Evolutionary conservation across 2,329 filamentous ascomycete genomes (phyloP).

Genomic region (Fusarium buharicum): DNA sequence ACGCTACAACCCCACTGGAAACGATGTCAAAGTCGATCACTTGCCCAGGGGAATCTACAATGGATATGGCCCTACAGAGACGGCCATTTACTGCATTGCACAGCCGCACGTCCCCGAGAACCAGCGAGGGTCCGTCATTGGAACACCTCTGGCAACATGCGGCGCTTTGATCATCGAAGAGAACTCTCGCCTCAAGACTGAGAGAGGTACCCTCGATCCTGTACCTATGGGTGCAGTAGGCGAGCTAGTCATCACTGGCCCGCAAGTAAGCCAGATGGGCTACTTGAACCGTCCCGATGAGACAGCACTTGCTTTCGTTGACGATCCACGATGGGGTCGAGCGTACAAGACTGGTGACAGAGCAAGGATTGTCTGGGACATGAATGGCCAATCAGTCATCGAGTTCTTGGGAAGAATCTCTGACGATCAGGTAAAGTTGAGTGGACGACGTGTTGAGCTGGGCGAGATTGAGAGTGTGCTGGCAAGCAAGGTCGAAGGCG

Average conservation of each 20-base stretch:
- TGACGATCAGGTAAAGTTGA: slow-evolving; percentile 27
- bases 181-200: rapidly evolving
- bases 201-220: neutral
- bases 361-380: slow-evolving; percentile 13
- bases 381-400: neutral
- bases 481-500: neutral
- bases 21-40: rapidly evolving
- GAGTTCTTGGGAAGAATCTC: slow-evolving; percentile 28
- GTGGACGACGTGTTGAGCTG: slow-evolving; percentile 24
- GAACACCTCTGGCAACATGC: slow-evolving; percentile 7
- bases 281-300: slow-evolving; percentile 24
- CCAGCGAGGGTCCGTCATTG: slow-evolving; percentile 15
- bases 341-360: slow-evolving; percentile 20
- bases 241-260: slow-evolving; percentile 19
- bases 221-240: slow-evolving; percentile 17
- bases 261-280: slow-evolving; percentile 12
- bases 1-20: neutral
- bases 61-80: slow-evolving; percentile 20
- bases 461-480: slow-evolving; percentile 25
- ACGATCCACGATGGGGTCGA: neutral
- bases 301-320: slow-evolving; percentile 1
- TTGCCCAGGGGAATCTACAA: slow-evolving; percentile 16
- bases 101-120: slow-evolving; percentile 6
- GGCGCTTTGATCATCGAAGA: neutral
- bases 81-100: slow-evolving; percentile 22